phyloP scores from a whole-genome alignment of 345 rosid genomes.

The Murraya paniculata region DNA sequence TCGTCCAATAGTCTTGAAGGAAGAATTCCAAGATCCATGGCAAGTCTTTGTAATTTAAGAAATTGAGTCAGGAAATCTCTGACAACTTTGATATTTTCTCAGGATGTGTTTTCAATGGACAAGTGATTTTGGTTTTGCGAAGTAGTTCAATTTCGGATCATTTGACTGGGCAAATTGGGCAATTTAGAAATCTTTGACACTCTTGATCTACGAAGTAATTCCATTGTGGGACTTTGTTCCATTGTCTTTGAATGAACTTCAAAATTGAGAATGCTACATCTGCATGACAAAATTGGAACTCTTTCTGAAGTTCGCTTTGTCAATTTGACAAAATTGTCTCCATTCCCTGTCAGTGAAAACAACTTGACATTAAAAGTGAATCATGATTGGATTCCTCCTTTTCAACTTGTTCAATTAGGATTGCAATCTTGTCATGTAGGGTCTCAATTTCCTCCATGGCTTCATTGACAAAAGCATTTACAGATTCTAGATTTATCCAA shows the following conservation, averaged over 20 bases:
- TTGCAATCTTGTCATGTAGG: slow-evolving; percentile 26
- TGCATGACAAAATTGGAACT: not conserved
- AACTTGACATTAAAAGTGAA: slow-evolving; percentile 18
- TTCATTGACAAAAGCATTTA: slow-evolving; percentile 12
- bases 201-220: not conserved
- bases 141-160: not conserved
- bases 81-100: not conserved
- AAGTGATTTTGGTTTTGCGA: not conserved
- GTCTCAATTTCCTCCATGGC: slow-evolving; percentile 32
- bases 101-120: not conserved
- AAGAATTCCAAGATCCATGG: not conserved
- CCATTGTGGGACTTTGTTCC: not conserved
- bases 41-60: not conserved
- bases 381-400: slow-evolving; percentile 29
- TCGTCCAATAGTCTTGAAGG: not conserved
- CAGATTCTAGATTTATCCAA: slow-evolving; percentile 22
- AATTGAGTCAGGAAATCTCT: not conserved
- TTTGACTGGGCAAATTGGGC: not conserved
- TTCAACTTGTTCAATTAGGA: slow-evolving; percentile 13
- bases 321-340: slow-evolving; percentile 8
- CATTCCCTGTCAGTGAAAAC: slow-evolving; percentile 5
- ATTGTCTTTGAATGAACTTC: not conserved
- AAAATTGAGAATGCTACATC: not conserved
- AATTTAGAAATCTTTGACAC: not conserved
- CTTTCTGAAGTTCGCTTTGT: slow-evolving; percentile 22